Base-by-base conservation (phyloP, 345 rosid species). In the Fremontodendron californicum region DNA sequence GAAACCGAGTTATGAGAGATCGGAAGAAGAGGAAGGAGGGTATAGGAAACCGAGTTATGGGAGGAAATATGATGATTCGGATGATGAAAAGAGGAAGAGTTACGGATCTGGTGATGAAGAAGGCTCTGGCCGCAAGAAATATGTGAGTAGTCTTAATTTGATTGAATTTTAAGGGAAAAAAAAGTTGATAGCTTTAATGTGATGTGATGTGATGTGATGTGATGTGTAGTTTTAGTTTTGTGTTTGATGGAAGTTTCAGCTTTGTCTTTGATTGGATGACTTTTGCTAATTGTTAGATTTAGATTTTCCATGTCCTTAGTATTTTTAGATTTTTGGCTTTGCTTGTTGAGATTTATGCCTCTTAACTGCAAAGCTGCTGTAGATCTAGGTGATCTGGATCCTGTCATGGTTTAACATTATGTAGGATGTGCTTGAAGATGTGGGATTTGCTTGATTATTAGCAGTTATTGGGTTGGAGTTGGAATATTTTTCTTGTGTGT, bases 61-160 rank as follows among this genome's bases (percentile, higher is more conserved):
- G 64, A 86, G 78, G 86, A 87, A 80, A 43, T 81, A 82, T 85
- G 92, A 86, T 60, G 94, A 87, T 25, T 68, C 73, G 3, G 90
- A 87, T 42, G 86, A 85, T 29, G 88, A 84, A 57, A 72, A 67
- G 81, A 84, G 78, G 43, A 78, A 78, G 79, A 72, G 81, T 75
- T 79, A 86, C 80, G 82, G 85, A 31, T 89, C 87, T 71, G 88
- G 87, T 75, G 93, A 81, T 23, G 89, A 89, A 75, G 90, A 88
- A 77, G 81, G 89, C 84, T 86, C 87, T 82, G 94, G 96, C 70
- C 94, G 97, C 87, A 92, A 93, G 91, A 92, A 92, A 87, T 84
- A 93, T 86, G 99, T 96, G 72, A 89, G 91, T 81, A 23, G 11
- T 5, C 62, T 60, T 29, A 15, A 37, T 21, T 66, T 70, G 15